Evolutionary conservation across 1,284 basidiomycete genomes (phyloP), one percentile per base, ranked within the genome.

Genomic region (Erythrobasidium hasegawianum): DNA sequence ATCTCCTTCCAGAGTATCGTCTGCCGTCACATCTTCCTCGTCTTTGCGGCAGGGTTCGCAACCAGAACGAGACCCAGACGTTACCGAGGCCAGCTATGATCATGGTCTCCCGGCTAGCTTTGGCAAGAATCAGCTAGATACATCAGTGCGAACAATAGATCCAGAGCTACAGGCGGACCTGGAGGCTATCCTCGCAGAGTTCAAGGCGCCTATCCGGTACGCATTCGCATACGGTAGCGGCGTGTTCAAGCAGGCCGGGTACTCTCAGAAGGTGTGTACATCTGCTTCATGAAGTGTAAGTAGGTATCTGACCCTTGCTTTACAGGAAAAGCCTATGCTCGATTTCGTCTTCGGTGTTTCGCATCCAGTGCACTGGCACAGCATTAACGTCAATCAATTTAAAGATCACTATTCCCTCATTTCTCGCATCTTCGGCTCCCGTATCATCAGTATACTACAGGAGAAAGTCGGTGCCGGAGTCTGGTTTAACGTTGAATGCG

Each of bases 271-370:
- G 65, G 71, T 73, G 29, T 20, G 72, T 33, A 55, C 22, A 26
- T 22, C 1, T 43, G 27, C 4, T 16, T 5, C 1, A 5, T 18
- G 1, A 3, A 16, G 47, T 10, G 8, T 20, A 13, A 5, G 22
- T 7, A 20, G 13, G 10, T 11, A n/a, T 13, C 8, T 40, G 29
- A 57, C n/a, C 26, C 29, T 20, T 38, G 13, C 7, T 8, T 2
- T 13, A 24, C 65, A 74, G 69, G 72, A 75, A 47, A 71, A 75
- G 50, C 90, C 91, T 0, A 90, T 98, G 87, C 84, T 97, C 20
- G 95, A 98, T 78, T 94, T 98, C 74, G 85, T 98, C 77, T 88
- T 98, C 75, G 91, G 93, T 0, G 93, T 97, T 43, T 89, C 90
- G 0, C 90, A 95, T 73, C 83, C 95, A 0, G 83, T 83, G 20